These are phyloP conservation scores for Mucor piriformis DNA, from an alignment of 371 early-diverging fungal genomes.

Conservation along the genomic window DNA sequence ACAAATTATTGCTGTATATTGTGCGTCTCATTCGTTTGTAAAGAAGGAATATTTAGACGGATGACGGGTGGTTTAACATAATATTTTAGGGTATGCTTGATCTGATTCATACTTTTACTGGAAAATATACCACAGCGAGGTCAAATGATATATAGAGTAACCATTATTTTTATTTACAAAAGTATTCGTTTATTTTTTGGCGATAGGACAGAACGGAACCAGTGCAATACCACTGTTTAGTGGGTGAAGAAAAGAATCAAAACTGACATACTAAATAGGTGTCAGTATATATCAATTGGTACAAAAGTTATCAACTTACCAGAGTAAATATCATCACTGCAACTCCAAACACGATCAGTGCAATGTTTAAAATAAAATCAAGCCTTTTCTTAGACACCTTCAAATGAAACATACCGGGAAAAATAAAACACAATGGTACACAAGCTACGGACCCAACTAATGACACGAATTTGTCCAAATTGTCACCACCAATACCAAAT, in stretches of 20 bases:
- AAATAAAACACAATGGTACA: constrained; percentile 68
- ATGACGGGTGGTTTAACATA: no score
- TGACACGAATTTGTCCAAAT: constrained; percentile 75
- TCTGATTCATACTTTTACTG: no score
- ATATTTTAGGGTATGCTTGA: no score
- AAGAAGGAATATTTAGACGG: no score
- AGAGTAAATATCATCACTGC: constrained; percentile 52
- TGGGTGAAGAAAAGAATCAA: neutral
- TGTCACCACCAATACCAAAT: constrained; percentile 63
- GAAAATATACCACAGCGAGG: no score
- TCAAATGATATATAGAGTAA: no score
- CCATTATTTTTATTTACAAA: neutral
- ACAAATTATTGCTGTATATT: no score
- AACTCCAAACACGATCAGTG: constrained; percentile 56
- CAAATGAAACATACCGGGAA: constrained; percentile 72
- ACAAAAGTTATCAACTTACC: constrained; percentile 4
- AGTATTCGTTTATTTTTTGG: neutral
- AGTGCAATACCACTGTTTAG: neutral
- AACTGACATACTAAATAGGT: neutral
- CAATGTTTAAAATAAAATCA: constrained; percentile 36
- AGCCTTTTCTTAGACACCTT: constrained; percentile 40
- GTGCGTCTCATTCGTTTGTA: no score
- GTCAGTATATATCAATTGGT: neutral
- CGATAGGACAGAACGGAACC: neutral
- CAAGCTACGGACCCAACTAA: constrained; percentile 54